Evolutionary conservation across 139 green algal genomes (phyloP).

Genomic region (Edaphochlamys debaryana): DNA sequence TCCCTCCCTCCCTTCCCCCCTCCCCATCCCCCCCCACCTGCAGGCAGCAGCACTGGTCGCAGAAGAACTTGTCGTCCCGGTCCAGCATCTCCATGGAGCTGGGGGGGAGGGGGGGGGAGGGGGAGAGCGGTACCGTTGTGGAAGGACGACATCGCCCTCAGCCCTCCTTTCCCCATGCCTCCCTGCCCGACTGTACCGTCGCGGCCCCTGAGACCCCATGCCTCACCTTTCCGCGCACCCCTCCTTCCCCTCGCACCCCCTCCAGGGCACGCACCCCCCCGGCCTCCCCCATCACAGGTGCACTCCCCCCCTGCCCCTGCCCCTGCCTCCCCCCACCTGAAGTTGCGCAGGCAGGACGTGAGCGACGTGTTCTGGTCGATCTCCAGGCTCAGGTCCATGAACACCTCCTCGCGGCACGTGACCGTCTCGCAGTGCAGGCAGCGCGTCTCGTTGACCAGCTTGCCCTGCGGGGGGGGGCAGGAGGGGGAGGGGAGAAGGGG

Average conservation of each 20-base stretch:
- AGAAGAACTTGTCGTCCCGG: constrained; percentile 96
- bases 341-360: constrained; percentile 89
- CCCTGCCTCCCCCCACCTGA: constrained; percentile 67
- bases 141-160: constrained; percentile 4
- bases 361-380: constrained; percentile 94
- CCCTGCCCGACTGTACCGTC: too few species aligned
- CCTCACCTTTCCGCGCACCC: too few species aligned
- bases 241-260: too few species aligned
- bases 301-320: too few species aligned
- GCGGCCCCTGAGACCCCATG: too few species aligned
- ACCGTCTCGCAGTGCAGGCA: constrained; percentile 82
- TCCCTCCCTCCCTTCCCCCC: constrained; percentile 40
- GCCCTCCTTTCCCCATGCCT: too few species aligned
- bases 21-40: constrained; percentile 53
- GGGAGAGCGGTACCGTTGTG: background rate
- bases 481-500: background rate
- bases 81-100: constrained; percentile 86
- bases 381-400: constrained; percentile 96
- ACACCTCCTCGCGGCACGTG: constrained; percentile 80
- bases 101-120: constrained; percentile 4
- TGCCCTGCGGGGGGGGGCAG: constrained; percentile 65
- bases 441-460: constrained; percentile 92
- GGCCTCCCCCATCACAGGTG: too few species aligned
- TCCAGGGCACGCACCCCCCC: too few species aligned
- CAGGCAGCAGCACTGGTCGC: constrained; percentile 91